Conservation (phyloP, 2,329 filamentous ascomycete species). For the Paecilomyces variotii region DNA sequence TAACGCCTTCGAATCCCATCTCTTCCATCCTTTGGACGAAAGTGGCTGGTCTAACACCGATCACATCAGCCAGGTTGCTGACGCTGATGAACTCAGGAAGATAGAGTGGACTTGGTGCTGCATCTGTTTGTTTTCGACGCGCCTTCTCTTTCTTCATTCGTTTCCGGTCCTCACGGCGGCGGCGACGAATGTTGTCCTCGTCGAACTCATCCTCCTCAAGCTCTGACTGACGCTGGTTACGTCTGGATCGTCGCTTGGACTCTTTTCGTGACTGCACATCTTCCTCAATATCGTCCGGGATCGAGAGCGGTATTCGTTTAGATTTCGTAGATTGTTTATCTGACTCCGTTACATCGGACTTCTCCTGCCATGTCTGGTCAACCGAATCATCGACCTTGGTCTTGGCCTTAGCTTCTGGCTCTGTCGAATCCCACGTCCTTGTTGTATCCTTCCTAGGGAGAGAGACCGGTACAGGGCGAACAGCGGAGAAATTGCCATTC, state of each 20-base stretch:
- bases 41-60: constrained; percentile 61
- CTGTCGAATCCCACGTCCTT: neutral
- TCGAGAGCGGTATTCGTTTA: neutral
- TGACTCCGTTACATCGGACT: neutral
- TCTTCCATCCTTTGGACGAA: constrained; percentile 72
- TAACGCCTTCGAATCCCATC: constrained; percentile 82
- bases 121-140: constrained; percentile 31
- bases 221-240: constrained; percentile 14
- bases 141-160: constrained; percentile 36
- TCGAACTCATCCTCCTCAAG: constrained; percentile 26
- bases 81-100: constrained; percentile 90
- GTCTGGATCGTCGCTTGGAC: constrained; percentile 15
- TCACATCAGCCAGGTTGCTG: constrained; percentile 65
- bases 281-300: neutral
- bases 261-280: constrained; percentile 6
- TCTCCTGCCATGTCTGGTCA: neutral
- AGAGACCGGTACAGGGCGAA: neutral
- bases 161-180: constrained; percentile 23
- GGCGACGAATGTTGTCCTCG: constrained; percentile 25
- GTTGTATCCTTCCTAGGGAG: neutral
- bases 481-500: neutral
- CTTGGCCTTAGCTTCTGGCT: neutral
- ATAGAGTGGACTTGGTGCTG: constrained; percentile 55
- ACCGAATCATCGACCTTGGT: neutral
- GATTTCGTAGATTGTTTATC: neutral